A percentile compares a stretch with the other conserved stretches of the same genome.
These are phyloP conservation scores for Aegilops umbellulata DNA, from an alignment of 176 grass and related monocot genomes.

Conservation along the genomic window DNA sequence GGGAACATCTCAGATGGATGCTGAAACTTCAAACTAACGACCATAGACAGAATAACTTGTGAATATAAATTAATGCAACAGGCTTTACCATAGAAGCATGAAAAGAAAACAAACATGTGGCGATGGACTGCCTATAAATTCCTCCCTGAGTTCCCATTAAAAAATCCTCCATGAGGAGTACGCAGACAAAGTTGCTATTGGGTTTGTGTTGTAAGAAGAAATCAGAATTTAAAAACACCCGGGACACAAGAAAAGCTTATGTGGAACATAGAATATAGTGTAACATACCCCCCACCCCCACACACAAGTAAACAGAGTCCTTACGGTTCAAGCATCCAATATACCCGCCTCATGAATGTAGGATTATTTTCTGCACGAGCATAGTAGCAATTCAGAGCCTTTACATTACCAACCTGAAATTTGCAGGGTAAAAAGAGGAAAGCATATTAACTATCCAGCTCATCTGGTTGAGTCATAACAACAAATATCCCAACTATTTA, in stretches of 20 bases:
- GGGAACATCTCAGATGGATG: conserved; percentile 1
- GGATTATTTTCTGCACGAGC: conserved; percentile 56
- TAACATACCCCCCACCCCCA: neutral
- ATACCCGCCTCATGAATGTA: conserved; percentile 70
- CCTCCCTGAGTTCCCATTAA: neutral
- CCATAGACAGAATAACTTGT: neutral
- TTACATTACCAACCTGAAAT: conserved; percentile 68
- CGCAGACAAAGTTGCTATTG: neutral
- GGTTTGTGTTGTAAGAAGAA: neutral
- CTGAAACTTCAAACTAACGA: conserved; percentile 5
- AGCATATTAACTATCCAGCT: conserved; percentile 11
- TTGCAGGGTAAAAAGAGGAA: conserved; percentile 1
- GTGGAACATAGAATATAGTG: neutral
- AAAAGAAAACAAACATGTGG: neutral
- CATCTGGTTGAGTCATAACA: neutral
- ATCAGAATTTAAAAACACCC: neutral
- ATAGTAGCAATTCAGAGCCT: conserved; percentile 80
- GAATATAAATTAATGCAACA: neutral
- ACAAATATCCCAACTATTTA: neutral
- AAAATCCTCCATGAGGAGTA: neutral
- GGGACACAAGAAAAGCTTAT: neutral
- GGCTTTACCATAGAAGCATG: neutral
- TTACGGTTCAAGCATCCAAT: conserved; percentile 99
- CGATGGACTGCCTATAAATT: neutral
- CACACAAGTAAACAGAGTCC: conserved; percentile 10